Percentiles rank a stretch among this genome's conserved stretches.
These are phyloP conservation scores for Meyerozyma carpophila DNA, from an alignment of 1,139 yeast genomes.

Conservation along the genomic window DNA sequence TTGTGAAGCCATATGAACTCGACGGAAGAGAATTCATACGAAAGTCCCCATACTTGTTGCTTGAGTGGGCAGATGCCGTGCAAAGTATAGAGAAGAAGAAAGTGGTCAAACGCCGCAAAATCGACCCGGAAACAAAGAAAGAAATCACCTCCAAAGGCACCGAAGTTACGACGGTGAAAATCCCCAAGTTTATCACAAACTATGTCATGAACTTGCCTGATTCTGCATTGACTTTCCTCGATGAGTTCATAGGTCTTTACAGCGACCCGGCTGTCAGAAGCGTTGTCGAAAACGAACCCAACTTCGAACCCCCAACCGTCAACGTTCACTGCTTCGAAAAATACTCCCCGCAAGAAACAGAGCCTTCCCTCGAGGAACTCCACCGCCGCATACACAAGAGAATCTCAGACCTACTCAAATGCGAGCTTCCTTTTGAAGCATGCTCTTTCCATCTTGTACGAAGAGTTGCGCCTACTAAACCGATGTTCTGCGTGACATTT, in stretches of 20 bases:
- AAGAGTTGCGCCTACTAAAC: slow-evolving; percentile 63
- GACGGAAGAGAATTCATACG: slow-evolving; percentile 84
- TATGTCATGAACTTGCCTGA: slow-evolving; percentile 97
- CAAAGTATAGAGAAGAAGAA: slow-evolving; percentile 21
- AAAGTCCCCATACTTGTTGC: slow-evolving; percentile 49
- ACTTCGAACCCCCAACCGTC: slow-evolving; percentile 64
- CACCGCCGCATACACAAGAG: slow-evolving; percentile 57
- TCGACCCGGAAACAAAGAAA: slow-evolving; percentile 16
- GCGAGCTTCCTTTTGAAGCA: slow-evolving; percentile 63
- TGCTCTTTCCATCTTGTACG: slow-evolving; percentile 52
- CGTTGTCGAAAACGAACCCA: slow-evolving; percentile 27
- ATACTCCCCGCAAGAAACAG: slow-evolving; percentile 65
- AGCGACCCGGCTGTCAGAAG: slow-evolving; percentile 31
- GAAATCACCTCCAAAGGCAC: slow-evolving; percentile 17
- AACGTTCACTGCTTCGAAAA: slow-evolving; percentile 95
- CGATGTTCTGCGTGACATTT: slow-evolving; percentile 89
- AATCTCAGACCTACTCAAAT: slow-evolving; percentile 50
- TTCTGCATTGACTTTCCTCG: slow-evolving; percentile 80
- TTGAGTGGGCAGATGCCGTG: slow-evolving; percentile 23
- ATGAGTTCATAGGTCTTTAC: slow-evolving; percentile 71
- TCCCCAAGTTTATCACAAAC: slow-evolving; percentile 64
- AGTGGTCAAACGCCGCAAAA: slow-evolving; percentile 28
- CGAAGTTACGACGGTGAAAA: slow-evolving; percentile 22
- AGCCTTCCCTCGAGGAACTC: slow-evolving; percentile 61
- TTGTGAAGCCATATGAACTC: slow-evolving; percentile 60